Evolutionary conservation across 495 filamentous ascomycete genomes (phyloP), one percentile per base, ranked within the genome.

Genomic region (Trichoderma virens): DNA sequence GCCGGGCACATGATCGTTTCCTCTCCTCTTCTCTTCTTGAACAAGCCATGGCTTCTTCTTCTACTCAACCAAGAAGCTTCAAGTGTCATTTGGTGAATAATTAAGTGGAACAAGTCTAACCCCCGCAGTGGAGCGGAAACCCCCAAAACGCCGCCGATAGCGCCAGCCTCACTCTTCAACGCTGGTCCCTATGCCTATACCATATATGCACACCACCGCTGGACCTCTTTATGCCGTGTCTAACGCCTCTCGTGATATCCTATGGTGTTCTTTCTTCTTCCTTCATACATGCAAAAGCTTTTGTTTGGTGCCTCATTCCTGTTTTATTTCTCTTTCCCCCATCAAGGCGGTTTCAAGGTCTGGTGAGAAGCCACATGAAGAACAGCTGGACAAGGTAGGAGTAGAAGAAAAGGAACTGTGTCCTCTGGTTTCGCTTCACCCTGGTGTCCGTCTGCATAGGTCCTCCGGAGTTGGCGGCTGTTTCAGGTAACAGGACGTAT

Each of bases 361-460:
- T 72, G 69, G 74, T 95, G 65, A 98, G 79, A 66, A 93, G 84
- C 88, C 94, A 93, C 90, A 97, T 97, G 73, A 97, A 96, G 63
- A 93, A 70, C 59, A 98, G 86, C 75, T 98, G 94, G 62, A 97
- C 88, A 18, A 93, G 79, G 75, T 98, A 98, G 43, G 91, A 90
- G 78, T 98, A 98, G 65, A 93, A 77, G 76, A 98, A 97, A 65
- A 98, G 78, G 69, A 98, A 98, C 79, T 97, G 92, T 3, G 92
- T 97, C 64, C 94, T 82, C 73, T 91, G 85, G 75, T 89, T 96
- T 71, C 88, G 85, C 79, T 96, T 93, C 20, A 89, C 85, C 67
- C 93, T 85, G 16, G 82, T 74, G 61, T 82, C 78, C 41, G 87
- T 72, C 86, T 65, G 93, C 86, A 86, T 87, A 30, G 86, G 85